Base-by-base conservation (phyloP, 1,139 yeast species). In the Suhomyces coccinellae region DNA sequence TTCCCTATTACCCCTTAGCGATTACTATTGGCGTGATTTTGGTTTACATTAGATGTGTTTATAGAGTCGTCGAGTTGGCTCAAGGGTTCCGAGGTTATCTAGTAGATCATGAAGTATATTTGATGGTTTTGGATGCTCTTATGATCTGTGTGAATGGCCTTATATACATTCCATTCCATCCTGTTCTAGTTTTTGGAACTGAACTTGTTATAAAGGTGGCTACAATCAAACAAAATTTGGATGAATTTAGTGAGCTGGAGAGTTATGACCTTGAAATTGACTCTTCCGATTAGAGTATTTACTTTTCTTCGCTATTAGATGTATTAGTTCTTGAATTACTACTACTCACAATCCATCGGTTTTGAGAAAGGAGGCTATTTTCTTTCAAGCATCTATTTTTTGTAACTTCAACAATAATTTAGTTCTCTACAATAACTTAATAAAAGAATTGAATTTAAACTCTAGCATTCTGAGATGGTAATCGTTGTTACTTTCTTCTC, bases 11-110 rank as follows among this genome's bases (percentile, higher is more conserved):
- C 57, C 82, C 86, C 1, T 48, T 70, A 32, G 83, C 77, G 2
- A 63, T 83, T 14, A 69, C 84, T 0, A 37, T 69, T 9, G 73
- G 86, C 1, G 83, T 84, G 2, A 24, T 83, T 9, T 76, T 79
- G 12, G 75, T 89, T 36, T 86, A 79, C 56, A 75, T 81, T 42
- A 80, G 97, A 64, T 87, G 95, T 61, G 72, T 86, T 33, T 91
- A 88, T 65, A 79, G 97, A 66, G 82, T 88, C 43, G 79, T 82
- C 17, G 97, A 90, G 63, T 74, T 90, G 48, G 71, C 85, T 4
- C 80, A 84, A 57, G 97, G 97, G 13, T 90, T 90, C 82, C 43
- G 57, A 4, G 96, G 97, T 0, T 77, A 72, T 51, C 70, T 90
- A 52, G 83, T 88, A 45, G 65, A 69, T 1, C 83, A 83, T 56